Conservation (phyloP, 805 yeast genomes). For the Kuraishia hungarica region DNA sequence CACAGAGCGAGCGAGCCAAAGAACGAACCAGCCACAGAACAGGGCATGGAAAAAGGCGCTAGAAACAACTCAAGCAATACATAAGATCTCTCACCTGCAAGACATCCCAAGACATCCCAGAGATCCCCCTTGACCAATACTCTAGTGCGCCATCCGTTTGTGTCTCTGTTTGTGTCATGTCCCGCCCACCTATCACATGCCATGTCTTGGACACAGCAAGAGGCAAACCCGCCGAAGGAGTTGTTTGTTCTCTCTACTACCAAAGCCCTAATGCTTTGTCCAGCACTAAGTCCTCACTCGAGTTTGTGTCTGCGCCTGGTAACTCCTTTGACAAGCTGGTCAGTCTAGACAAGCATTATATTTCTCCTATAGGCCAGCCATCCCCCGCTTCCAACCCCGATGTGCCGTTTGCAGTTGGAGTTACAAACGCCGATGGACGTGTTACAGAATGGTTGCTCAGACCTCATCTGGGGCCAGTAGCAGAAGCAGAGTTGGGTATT, state of each 20-base stretch:
- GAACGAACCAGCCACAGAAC: too few relatives aligned
- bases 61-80: too few relatives aligned
- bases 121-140: too few relatives aligned
- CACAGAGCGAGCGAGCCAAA: too few relatives aligned
- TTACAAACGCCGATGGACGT: constrained; percentile 78
- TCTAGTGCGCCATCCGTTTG: not conserved
- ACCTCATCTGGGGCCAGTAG: not conserved
- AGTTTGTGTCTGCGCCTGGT: not conserved
- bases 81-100: too few relatives aligned
- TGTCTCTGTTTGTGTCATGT: constrained; percentile 17
- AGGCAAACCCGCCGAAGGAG: constrained; percentile 77
- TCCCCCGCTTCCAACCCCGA: constrained; percentile 4
- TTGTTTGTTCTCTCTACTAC: constrained; percentile 54
- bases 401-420: constrained; percentile 54
- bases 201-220: constrained; percentile 79
- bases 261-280: constrained; percentile 17
- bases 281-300: not conserved
- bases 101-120: too few relatives aligned
- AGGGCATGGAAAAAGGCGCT: too few relatives aligned
- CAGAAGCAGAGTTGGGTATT: constrained; percentile 21
- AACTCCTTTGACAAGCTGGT: not conserved
- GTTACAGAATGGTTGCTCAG: constrained; percentile 53
- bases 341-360: not conserved
- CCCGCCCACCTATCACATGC: constrained; percentile 63
- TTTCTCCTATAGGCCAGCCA: not conserved